A percentile compares a stretch with the other conserved stretches of the same genome.
phyloP scores from a whole-genome alignment of 2,329 filamentous ascomycete species.

The Chrysoporthe cubensis region DNA sequence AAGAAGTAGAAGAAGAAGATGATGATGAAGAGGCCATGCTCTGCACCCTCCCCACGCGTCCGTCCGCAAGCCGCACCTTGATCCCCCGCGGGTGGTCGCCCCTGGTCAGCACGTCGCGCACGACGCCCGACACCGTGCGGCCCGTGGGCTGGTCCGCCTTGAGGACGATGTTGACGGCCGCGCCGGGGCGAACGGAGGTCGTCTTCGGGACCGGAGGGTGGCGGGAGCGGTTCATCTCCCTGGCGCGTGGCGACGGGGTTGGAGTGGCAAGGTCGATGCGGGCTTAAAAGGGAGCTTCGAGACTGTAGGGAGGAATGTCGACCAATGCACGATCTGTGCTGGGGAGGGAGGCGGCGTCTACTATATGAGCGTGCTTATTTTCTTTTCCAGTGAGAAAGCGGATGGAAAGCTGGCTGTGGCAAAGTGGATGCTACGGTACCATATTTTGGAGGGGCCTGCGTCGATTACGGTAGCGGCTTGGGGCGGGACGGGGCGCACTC shows the following conservation, averaged over 20 bases:
- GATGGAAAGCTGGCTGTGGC: too few relatives aligned
- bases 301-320: too few relatives aligned
- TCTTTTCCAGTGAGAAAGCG: too few relatives aligned
- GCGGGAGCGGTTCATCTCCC: slow-evolving; percentile 11
- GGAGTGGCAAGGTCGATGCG: too few relatives aligned
- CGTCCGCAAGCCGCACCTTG: slow-evolving; percentile 75
- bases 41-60: slow-evolving; percentile 76
- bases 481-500: too few relatives aligned
- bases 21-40: slow-evolving; percentile 48
- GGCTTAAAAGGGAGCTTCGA: too few relatives aligned
- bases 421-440: too few relatives aligned
- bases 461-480: too few relatives aligned
- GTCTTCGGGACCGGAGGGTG: slow-evolving; percentile 47
- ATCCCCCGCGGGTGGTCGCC: slow-evolving; percentile 79
- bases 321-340: too few relatives aligned
- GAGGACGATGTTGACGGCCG: slow-evolving; percentile 71
- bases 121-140: slow-evolving; percentile 67
- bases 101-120: slow-evolving; percentile 70
- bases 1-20: background rate
- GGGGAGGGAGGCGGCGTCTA: too few relatives aligned
- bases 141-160: slow-evolving; percentile 79
- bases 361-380: too few relatives aligned
- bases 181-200: slow-evolving; percentile 62
- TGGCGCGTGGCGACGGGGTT: background rate
- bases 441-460: too few relatives aligned